Base-by-base conservation (phyloP, 164 flowering plant species). In the Berberis thunbergii region DNA sequence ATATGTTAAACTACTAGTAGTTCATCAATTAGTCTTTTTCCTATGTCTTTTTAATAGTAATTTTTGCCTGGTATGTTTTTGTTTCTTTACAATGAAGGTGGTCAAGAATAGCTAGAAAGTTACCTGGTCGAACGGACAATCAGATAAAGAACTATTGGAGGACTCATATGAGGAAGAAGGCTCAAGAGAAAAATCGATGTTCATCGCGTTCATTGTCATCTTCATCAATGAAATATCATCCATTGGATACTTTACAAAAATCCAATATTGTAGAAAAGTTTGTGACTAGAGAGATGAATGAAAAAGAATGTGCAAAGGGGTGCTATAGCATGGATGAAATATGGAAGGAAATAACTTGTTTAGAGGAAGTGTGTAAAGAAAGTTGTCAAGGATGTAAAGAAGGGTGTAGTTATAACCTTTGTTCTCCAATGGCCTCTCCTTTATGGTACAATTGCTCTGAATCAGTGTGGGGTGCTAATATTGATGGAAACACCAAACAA, bases 141-240 rank as follows among this genome's bases (percentile, higher is more conserved):
- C 97, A 91, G 81, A 91, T 94, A 58, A 94, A 94, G 88, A 94
- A 94, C 62, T 94, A 94, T 45, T 94, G 98, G 98, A 83, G 97
- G 53, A 90, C 98, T 39, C 87, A 88, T 63, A 88, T 83, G 95
- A 73, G 98, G 74, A 94, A 88, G 68, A 83, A 83, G 67, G 97
- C 95, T 69, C 96, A 91, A 76, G 95, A 92, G 67, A 79, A 72
- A 67, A 87, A 79, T 72, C 73, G 73, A 12, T 75, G 70, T 7
- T 73, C 83, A n/a, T 57, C 60, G 2, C 49, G 67, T 3, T 74
- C 83, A 1, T 68, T 86, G 2, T 26, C 26, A 26, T 75, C 82
- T 2, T 66, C 84, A 2, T 54, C 76, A 48, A 11, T 56, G 3
- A 42, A 11, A 4, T 43, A n/a, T 1, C 45, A 60, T 60, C 11